Evolutionary conservation across 805 yeast genomes (phyloP).

Genomic region (Ogataea nakhonphanomensis): DNA sequence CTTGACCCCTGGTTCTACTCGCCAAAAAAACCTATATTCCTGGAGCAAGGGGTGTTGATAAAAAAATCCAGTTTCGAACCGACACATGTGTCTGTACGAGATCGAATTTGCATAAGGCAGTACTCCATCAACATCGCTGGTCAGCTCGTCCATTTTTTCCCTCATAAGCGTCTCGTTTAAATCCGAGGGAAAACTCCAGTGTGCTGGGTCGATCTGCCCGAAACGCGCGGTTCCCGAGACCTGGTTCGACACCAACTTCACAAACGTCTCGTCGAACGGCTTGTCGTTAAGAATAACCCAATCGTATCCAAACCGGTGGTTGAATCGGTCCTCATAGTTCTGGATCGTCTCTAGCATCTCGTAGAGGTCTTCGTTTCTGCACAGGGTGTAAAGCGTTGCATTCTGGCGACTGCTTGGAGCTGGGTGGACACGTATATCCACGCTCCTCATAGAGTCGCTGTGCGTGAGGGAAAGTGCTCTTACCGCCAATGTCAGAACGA

Average conservation of each 20-base stretch:
- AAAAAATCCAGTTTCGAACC: constrained; percentile 84
- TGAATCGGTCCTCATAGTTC: constrained; percentile 65
- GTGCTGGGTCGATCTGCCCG: constrained; percentile 56
- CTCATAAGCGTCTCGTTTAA: constrained; percentile 22
- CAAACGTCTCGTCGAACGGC: constrained; percentile 57
- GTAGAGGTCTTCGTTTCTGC: constrained; percentile 63
- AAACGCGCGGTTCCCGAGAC: constrained; percentile 63
- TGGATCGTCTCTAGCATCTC: constrained; percentile 56
- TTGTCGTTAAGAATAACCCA: constrained; percentile 78
- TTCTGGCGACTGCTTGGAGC: constrained; percentile 26
- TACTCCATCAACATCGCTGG: constrained; percentile 31
- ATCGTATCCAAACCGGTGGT: constrained; percentile 59
- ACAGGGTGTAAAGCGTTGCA: constrained; percentile 68
- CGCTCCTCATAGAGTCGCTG: background rate
- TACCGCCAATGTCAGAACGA: too few species aligned
- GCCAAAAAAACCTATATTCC: constrained; percentile 84
- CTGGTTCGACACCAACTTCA: constrained; percentile 40
- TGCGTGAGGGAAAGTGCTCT: background rate
- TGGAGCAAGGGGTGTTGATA: constrained; percentile 64
- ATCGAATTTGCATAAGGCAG: constrained; percentile 60
- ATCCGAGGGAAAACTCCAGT: constrained; percentile 66
- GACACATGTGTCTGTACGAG: constrained; percentile 82
- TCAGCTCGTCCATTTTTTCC: constrained; percentile 13
- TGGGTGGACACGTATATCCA: background rate
- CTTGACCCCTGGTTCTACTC: constrained; percentile 82